Conservation (phyloP, 371 early-diverging fungal genomes). For the Mortierella sp. region DNA sequence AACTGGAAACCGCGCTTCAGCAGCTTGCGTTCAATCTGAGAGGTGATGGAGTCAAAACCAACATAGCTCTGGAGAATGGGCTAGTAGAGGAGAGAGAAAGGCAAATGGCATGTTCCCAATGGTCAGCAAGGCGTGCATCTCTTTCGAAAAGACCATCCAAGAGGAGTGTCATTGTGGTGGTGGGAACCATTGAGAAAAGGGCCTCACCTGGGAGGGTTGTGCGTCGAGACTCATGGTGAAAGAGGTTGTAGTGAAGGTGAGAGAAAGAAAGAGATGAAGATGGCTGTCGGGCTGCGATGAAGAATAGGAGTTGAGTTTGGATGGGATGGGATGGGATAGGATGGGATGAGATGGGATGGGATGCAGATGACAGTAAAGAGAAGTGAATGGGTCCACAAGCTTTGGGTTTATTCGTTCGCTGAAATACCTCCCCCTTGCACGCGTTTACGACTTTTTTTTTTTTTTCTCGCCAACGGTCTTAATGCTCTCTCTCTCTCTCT, state of each 20-base stretch:
- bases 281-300: background rate
- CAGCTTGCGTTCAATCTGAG: slow-evolving; percentile 63
- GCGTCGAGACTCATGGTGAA: slow-evolving; percentile 22
- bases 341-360: background rate
- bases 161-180: background rate
- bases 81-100: slow-evolving; percentile 31
- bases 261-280: slow-evolving; percentile 3
- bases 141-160: background rate
- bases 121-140: too few relatives aligned
- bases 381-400: background rate
- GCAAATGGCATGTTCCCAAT: background rate
- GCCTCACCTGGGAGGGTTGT: background rate
- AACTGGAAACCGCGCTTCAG: slow-evolving; percentile 90
- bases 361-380: slow-evolving; percentile 1
- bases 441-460: too few relatives aligned
- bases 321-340: too few relatives aligned
- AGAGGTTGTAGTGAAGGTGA: background rate
- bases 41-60: slow-evolving; percentile 91
- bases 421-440: too few relatives aligned
- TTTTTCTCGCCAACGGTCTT: too few relatives aligned
- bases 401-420: too few relatives aligned
- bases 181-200: slow-evolving; percentile 2
- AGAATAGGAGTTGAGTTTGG: slow-evolving; percentile 1
- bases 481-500: too few relatives aligned
- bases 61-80: slow-evolving; percentile 75